phyloP scores from a whole-genome alignment of 768 basidiomycete species.

The Tulasnella sp. region DNA sequence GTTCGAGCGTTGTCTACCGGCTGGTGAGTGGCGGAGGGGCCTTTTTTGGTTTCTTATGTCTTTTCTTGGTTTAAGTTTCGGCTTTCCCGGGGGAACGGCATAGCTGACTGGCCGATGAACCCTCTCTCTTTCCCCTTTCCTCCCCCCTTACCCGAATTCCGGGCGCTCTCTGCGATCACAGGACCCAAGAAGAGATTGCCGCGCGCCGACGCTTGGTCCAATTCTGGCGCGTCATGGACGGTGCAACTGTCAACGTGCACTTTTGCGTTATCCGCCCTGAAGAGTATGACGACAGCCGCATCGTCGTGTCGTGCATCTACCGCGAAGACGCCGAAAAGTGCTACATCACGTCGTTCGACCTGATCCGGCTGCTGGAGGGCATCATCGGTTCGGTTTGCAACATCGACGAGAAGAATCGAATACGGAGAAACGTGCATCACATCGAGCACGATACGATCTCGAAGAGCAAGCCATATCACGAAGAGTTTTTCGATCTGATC shows the following conservation, averaged over 20 bases:
- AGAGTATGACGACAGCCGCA: constrained; percentile 67
- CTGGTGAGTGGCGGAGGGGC: constrained; percentile 40
- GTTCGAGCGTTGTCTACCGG: constrained; percentile 33
- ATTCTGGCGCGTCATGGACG: constrained; percentile 74
- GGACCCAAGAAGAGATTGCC: constrained; percentile 57
- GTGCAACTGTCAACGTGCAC: constrained; percentile 67
- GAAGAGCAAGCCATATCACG: constrained; percentile 74
- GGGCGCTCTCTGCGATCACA: constrained; percentile 18
- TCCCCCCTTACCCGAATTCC: not conserved
- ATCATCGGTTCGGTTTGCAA: constrained; percentile 70
- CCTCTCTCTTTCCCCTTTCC: not conserved
- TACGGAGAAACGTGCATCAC: constrained; percentile 89
- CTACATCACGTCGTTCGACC: constrained; percentile 92
- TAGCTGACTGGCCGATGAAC: not conserved
- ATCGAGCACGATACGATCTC: constrained; percentile 86
- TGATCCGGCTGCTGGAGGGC: constrained; percentile 87
- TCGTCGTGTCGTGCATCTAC: constrained; percentile 93
- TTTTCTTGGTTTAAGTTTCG: not conserved
- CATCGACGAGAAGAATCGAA: constrained; percentile 95
- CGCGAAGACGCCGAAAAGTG: constrained; percentile 69
- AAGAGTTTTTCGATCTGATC: constrained; percentile 89
- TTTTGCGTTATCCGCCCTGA: constrained; percentile 71
- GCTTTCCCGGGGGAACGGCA: not conserved
- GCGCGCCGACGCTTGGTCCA: constrained; percentile 79
- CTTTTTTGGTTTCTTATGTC: no score